Percentiles rank a stretch among this genome's conserved stretches.
Evolutionary conservation across 257 asterid species (phyloP).

Genomic region (Penstemon barbatus): DNA sequence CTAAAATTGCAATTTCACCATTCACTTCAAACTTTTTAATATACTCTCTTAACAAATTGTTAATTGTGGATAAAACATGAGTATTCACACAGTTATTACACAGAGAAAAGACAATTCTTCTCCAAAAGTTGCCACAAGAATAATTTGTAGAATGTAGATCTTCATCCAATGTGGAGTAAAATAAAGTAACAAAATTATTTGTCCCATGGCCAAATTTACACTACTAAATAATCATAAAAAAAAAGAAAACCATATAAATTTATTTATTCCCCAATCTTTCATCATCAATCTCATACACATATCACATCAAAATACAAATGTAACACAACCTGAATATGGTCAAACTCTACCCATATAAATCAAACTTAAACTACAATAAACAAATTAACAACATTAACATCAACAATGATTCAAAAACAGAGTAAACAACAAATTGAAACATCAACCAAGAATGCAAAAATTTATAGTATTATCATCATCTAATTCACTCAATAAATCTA

Average conservation of each 20-base stretch:
- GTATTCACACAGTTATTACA: no score
- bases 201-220: no score
- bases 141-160: no score
- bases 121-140: no score
- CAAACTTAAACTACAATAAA: constrained; percentile 16
- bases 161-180: no score
- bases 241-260: constrained; percentile 17
- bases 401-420: constrained; percentile 33
- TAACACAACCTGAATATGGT: constrained; percentile 22
- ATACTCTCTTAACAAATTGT: no score
- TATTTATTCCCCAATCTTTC: constrained; percentile 36
- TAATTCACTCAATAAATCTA: constrained; percentile 31
- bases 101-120: no score
- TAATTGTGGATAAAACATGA: no score
- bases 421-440: constrained; percentile 41
- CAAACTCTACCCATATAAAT: constrained; percentile 4
- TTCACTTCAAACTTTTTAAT: no score
- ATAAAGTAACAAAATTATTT: no score
- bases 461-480: constrained; percentile 40
- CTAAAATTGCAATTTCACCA: no score
- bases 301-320: constrained; percentile 32
- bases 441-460: constrained; percentile 41
- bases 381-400: constrained; percentile 31
- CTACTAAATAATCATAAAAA: constrained; percentile 19
- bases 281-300: constrained; percentile 30